Conservation (phyloP, 2,329 filamentous ascomycete species). For the Coleophoma eucalyptorum region DNA sequence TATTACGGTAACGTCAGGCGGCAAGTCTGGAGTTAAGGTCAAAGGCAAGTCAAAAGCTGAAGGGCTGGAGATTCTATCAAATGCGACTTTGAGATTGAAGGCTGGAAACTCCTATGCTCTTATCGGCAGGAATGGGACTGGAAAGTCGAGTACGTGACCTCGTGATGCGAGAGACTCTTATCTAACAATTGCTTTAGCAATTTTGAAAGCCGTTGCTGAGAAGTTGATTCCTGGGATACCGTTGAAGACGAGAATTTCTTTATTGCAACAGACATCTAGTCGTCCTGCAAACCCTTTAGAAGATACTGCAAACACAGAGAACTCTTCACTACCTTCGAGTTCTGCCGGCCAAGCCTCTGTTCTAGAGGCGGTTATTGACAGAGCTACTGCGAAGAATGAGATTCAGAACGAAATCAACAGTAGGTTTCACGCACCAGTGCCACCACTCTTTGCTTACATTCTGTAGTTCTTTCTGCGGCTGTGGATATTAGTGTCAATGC, state of each 20-base stretch:
- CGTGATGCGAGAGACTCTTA: not conserved
- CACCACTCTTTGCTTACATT: not conserved
- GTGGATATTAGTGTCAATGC: conserved; percentile 52
- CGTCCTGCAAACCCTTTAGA: conserved; percentile 29
- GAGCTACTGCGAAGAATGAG: conserved; percentile 50
- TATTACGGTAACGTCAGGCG: conserved; percentile 54
- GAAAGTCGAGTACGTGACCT: conserved; percentile 66
- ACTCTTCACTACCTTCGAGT: conserved; percentile 1
- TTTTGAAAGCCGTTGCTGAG: conserved; percentile 72
- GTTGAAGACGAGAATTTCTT: conserved; percentile 58
- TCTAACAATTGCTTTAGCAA: conserved; percentile 26
- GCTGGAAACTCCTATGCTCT: conserved; percentile 73
- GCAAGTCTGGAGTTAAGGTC: conserved; percentile 32
- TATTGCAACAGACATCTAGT: conserved; percentile 62
- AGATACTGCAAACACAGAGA: conserved; percentile 17
- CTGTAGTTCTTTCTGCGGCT: conserved; percentile 50
- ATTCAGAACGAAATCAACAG: conserved; percentile 58
- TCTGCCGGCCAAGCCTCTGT: conserved; percentile 41
- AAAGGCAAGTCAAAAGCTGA: conserved; percentile 48
- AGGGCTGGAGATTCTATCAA: conserved; percentile 64
- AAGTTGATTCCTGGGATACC: conserved; percentile 76
- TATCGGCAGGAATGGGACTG: conserved; percentile 76
- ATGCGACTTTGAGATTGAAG: conserved; percentile 69
- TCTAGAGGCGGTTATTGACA: conserved; percentile 65
- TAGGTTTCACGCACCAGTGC: conserved; percentile 26